Evolutionary conservation across 192 early-diverging fungal species (phyloP).

Genomic region (Paraglomus occultum): DNA sequence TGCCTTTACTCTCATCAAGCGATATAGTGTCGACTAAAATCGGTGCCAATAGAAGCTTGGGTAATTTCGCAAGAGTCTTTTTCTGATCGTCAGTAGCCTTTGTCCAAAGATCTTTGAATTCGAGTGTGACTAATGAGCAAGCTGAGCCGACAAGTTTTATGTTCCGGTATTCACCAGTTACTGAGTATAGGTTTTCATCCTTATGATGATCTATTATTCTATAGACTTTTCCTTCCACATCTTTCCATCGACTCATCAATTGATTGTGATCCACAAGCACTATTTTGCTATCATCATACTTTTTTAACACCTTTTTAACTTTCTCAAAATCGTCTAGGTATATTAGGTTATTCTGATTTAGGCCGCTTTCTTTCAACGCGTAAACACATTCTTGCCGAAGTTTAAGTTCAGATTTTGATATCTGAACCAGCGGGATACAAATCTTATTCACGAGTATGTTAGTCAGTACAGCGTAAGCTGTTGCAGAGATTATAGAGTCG

Average conservation of each 20-base stretch:
- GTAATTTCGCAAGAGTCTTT: constrained; percentile 24
- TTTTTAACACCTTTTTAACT: not conserved
- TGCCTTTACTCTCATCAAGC: constrained; percentile 41
- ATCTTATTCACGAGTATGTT: not conserved
- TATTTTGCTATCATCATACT: constrained; percentile 34
- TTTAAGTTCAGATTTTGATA: constrained; percentile 56
- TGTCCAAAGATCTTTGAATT: constrained; percentile 36
- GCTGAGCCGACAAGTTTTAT: constrained; percentile 63
- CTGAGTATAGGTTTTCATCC: constrained; percentile 53
- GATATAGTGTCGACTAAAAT: constrained; percentile 69
- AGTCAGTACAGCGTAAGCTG: constrained; percentile 54
- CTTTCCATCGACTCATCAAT: constrained; percentile 34
- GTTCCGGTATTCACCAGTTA: constrained; percentile 41
- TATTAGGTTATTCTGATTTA: constrained; percentile 41
- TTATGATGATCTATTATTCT: constrained; percentile 72
- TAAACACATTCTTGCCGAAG: constrained; percentile 62
- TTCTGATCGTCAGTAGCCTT: not conserved
- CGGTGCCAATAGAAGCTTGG: constrained; percentile 53
- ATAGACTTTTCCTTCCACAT: constrained; percentile 38
- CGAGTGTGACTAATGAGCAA: constrained; percentile 48
- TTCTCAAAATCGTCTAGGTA: constrained; percentile 47
- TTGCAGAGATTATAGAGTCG: constrained; percentile 64
- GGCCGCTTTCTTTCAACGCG: constrained; percentile 40
- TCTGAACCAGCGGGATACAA: constrained; percentile 60
- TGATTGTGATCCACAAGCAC: constrained; percentile 71